Percentiles rank a stretch among this genome's conserved stretches.
Conservation (phyloP, 2,329 filamentous ascomycete genomes). For the Biscogniauxia marginata region DNA sequence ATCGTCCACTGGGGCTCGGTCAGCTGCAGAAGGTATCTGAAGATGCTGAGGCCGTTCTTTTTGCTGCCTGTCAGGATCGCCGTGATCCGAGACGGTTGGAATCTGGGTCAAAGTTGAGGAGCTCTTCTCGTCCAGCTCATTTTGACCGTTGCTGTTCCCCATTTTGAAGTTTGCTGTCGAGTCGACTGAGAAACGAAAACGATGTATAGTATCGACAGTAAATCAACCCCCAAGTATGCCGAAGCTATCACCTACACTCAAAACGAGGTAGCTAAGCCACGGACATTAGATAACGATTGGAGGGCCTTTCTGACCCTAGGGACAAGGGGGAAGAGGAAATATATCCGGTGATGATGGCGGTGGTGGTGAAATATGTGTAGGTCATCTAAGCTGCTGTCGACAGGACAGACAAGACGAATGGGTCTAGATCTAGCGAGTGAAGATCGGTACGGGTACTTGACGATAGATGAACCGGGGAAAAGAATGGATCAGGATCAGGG, state of each 20-base stretch:
- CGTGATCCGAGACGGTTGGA: conserved; percentile 21
- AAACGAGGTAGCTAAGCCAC: neutral
- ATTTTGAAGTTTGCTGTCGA: neutral
- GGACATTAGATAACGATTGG: neutral
- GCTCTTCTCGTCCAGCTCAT: conserved; percentile 22
- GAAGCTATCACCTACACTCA: neutral
- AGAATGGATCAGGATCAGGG: neutral
- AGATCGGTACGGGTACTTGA: neutral
- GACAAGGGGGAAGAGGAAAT: neutral
- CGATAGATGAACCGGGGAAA: neutral
- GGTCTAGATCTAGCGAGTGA: neutral
- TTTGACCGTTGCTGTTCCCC: neutral
- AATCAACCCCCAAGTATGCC: neutral
- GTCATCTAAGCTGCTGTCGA: no score
- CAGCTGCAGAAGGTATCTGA: conserved; percentile 18
- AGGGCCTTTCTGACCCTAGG: neutral
- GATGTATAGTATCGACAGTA: neutral
- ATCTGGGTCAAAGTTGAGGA: conserved; percentile 25
- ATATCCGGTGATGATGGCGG: neutral
- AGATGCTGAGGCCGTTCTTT: conserved; percentile 20
- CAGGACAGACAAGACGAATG: neutral
- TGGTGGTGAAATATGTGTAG: neutral
- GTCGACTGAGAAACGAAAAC: neutral
- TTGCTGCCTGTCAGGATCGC: conserved; percentile 10
- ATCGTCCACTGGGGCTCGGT: conserved; percentile 10